phyloP scores from a whole-genome alignment of 495 filamentous ascomycete species.

The Aspergillus funiculosus region DNA sequence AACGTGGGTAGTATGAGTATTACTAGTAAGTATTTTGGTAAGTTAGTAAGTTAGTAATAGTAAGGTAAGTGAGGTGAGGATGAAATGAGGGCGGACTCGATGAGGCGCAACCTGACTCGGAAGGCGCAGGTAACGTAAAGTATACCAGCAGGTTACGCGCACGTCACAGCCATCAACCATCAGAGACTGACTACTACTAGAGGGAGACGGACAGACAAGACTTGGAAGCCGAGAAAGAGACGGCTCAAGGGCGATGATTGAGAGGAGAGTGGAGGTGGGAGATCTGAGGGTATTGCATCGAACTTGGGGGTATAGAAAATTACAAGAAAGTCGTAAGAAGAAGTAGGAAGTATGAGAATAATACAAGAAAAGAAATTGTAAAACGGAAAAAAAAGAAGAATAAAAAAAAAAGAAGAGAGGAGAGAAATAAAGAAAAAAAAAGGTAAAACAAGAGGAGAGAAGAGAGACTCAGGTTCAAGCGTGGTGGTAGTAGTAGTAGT shows the following conservation, averaged over 20 bases:
- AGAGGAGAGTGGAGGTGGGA: slow-evolving; percentile 10
- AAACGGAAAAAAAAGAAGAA: slow-evolving; percentile 4
- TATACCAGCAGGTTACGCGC: slow-evolving; percentile 20
- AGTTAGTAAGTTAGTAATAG: slow-evolving; percentile 8
- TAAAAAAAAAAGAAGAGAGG: not conserved
- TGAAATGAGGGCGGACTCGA: slow-evolving; percentile 1
- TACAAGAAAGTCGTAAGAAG: not conserved
- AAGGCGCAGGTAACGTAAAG: slow-evolving; percentile 14
- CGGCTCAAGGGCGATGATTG: slow-evolving; percentile 7
- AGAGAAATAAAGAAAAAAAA: slow-evolving; percentile 3
- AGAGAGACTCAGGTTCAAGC: not conserved
- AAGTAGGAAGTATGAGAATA: not conserved
- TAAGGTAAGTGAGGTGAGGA: slow-evolving; percentile 10
- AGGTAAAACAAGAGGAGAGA: slow-evolving; percentile 11
- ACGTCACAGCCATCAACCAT: slow-evolving; percentile 23
- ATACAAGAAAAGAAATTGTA: slow-evolving; percentile 1
- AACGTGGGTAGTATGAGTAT: slow-evolving; percentile 8
- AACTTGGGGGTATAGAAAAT: not conserved
- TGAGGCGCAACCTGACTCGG: too few relatives aligned
- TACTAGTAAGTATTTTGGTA: slow-evolving; percentile 7
- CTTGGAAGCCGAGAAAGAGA: not conserved
- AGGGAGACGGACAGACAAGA: not conserved
- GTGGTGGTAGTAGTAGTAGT: not conserved
- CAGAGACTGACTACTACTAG: too few relatives aligned
- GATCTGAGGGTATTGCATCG: slow-evolving; percentile 5